A percentile compares a stretch with the other conserved stretches of the same genome.
Evolutionary conservation across 257 asterid genomes (phyloP).

Genomic region (Solanum dulcamara): DNA sequence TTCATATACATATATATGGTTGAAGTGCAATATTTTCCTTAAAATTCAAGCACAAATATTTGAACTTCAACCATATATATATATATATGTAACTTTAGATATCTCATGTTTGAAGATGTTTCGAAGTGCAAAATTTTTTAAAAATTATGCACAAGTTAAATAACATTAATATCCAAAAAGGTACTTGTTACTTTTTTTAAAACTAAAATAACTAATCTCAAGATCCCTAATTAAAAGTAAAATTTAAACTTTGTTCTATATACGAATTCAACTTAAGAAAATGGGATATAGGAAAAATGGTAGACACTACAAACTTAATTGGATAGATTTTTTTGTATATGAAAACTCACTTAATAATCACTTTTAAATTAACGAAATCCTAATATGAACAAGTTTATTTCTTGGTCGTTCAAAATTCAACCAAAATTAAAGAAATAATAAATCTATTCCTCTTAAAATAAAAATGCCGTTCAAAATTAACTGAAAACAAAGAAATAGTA

Average conservation of each 20-base stretch:
- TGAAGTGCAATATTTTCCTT: neutral
- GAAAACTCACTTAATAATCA: neutral
- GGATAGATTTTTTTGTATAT: too few species aligned
- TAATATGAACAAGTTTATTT: too few species aligned
- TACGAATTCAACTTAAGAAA: too few species aligned
- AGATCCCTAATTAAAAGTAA: too few species aligned
- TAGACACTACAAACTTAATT: neutral
- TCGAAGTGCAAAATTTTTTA: too few species aligned
- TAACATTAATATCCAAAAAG: neutral
- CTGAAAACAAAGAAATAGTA: neutral
- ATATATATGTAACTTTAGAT: neutral
- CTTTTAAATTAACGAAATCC: fast-evolving
- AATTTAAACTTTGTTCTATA: too few species aligned
- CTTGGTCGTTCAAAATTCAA: neutral
- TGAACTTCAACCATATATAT: neutral
- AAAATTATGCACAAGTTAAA: neutral
- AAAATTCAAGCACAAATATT: neutral
- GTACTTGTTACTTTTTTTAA: too few species aligned
- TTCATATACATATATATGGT: neutral
- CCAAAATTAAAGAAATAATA: neutral
- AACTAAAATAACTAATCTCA: too few species aligned
- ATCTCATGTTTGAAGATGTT: neutral
- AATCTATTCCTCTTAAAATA: neutral
- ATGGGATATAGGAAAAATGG: too few species aligned
- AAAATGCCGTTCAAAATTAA: neutral